Base-by-base conservation (phyloP, 2,329 filamentous ascomycete species). In the Penicillium olsonii region DNA sequence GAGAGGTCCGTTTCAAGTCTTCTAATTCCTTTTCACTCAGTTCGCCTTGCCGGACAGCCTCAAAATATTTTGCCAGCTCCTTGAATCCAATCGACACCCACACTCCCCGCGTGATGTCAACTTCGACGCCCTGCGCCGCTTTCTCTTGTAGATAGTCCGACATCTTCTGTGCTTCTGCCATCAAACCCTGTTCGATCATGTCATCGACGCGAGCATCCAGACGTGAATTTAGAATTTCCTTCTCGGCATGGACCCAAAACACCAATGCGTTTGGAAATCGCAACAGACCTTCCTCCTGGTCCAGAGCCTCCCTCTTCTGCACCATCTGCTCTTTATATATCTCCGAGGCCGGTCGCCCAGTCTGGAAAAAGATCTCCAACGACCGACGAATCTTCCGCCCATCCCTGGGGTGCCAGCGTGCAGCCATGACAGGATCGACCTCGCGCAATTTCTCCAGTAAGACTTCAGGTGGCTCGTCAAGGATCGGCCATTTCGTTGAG, bases 31-130 rank as follows among this genome's bases (percentile, higher is more conserved):
- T 19, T 48, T 63, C 37, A 46, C 44, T 62, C 44, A 34, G 55
- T 41, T 22, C 61, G 53, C 45, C 59, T 19, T 45, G 57, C 60
- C 49, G 68, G 53, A 56, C 71, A 60, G 81, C 79, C 2, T 73
- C 61, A 19, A 92, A 73, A 63, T 91, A 96, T 0, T 83, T 78
- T 49, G 88, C 81, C 65, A 97, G 87, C 65, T 99, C 90, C 67
- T 95, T 96, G 72, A 91, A 96, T 1, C 94, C 94, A 54, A 99
- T 99, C 1, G 92, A 94, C 45, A 95, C 88, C 91, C 92, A 99
- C 37, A 99, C 95, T 0, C 94, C 95, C 45, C 85, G 84, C 1
- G 83, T 88, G 56, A 84, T 79, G 64, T 97, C 90, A 2, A 94
- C 71, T 0, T 69, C 56, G 2, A 76, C 69, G 0, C 84, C 86